A percentile compares a stretch with the other conserved stretches of the same genome.
Conservation (phyloP, 768 basidiomycete genomes). For the Boletus vermiculosoides region DNA sequence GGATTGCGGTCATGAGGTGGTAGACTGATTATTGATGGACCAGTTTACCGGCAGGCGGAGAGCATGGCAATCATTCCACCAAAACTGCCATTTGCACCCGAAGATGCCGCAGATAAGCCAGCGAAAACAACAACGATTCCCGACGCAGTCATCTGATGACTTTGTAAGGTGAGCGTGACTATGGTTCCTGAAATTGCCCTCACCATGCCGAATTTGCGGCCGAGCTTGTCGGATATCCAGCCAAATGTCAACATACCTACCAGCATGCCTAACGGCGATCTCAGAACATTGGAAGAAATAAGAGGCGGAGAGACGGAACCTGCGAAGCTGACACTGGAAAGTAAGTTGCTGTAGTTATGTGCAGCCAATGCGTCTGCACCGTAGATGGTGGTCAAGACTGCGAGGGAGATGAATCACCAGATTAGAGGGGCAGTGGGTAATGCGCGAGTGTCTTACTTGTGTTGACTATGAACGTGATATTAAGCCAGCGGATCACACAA, state of each 20-base stretch:
- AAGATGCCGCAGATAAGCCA: slow-evolving; percentile 75
- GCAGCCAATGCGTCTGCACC: slow-evolving; percentile 48
- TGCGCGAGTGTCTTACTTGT: slow-evolving; percentile 46
- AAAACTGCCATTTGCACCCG: slow-evolving; percentile 72
- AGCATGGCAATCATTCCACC: slow-evolving; percentile 76
- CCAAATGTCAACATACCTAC: slow-evolving; percentile 83
- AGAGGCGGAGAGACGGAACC: slow-evolving; percentile 75
- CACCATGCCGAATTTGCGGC: slow-evolving; percentile 88
- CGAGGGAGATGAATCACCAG: slow-evolving; percentile 2
- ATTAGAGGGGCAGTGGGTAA: background rate
- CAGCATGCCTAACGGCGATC: slow-evolving; percentile 76
- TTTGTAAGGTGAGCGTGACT: slow-evolving; percentile 11
- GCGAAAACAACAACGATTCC: slow-evolving; percentile 85
- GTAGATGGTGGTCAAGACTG: slow-evolving; percentile 74
- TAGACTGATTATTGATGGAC: background rate
- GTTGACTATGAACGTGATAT: slow-evolving; percentile 47
- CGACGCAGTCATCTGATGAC: slow-evolving; percentile 69
- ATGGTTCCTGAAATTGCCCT: slow-evolving; percentile 8
- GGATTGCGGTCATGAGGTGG: background rate
- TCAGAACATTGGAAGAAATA: slow-evolving; percentile 56
- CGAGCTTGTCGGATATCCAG: slow-evolving; percentile 82
- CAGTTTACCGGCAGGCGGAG: slow-evolving; percentile 64
- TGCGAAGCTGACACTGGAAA: slow-evolving; percentile 74
- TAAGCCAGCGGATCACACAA: background rate
- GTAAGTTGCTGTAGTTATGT: slow-evolving; percentile 58